These are phyloP conservation scores for Talaromyces sp. DNA, from an alignment of 2,329 filamentous ascomycete genomes.

Conservation along the genomic window DNA sequence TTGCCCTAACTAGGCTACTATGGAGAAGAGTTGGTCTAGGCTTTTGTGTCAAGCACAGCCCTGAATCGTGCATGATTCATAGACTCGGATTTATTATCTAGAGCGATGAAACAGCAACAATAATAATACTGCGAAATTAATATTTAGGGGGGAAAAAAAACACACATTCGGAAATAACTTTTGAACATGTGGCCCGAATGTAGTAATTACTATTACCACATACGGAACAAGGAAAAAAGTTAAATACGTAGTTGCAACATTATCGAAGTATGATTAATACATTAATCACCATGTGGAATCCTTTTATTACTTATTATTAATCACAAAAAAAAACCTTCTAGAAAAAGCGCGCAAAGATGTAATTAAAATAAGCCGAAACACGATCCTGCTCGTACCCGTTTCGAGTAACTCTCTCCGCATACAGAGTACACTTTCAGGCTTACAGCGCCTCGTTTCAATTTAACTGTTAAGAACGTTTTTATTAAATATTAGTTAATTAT, in stretches of 20 bases:
- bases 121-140: too few species aligned
- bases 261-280: slow-evolving; percentile 6
- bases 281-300: neutral
- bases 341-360: slow-evolving; percentile 13
- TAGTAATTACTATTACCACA: too few species aligned
- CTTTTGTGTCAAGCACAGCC: neutral
- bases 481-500: too few species aligned
- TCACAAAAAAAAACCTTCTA: slow-evolving; percentile 22
- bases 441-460: too few species aligned
- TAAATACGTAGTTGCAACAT: too few species aligned
- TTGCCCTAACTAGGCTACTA: neutral
- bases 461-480: neutral
- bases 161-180: neutral
- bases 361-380: neutral
- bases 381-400: neutral
- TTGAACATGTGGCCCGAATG: slow-evolving; percentile 1
- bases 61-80: neutral
- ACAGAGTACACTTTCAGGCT: too few species aligned
- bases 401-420: too few species aligned
- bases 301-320: neutral
- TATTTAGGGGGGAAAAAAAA: too few species aligned
- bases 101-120: neutral
- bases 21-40: neutral
- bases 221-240: too few species aligned
- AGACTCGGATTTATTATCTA: too few species aligned